Percentiles rank a stretch among this genome's conserved stretches.
phyloP scores from a whole-genome alignment of 2,329 filamentous ascomycete species.

The Ophiostoma montium region DNA sequence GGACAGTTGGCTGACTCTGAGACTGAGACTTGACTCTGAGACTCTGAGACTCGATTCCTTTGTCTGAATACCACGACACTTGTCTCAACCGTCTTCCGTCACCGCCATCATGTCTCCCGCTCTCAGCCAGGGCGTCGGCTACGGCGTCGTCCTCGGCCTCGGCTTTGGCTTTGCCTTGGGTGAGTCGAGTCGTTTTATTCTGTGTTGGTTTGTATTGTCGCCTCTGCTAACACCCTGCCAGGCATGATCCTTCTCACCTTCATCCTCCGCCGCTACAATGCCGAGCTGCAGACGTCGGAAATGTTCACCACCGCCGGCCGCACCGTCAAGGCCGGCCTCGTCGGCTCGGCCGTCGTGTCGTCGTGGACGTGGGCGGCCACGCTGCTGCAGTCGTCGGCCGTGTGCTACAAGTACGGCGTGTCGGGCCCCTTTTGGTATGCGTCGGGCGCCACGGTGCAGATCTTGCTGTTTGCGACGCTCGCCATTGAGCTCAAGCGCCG shows the following conservation, averaged over 20 bases:
- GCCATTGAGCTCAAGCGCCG: conserved; percentile 81
- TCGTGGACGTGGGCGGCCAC: conserved; percentile 92
- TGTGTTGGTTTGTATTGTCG: background rate
- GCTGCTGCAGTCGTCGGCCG: conserved; percentile 62
- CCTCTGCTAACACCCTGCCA: conserved; percentile 6
- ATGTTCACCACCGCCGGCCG: conserved; percentile 85
- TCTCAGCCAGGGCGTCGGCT: conserved; percentile 51
- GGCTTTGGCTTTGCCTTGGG: conserved; percentile 61
- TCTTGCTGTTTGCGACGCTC: conserved; percentile 77
- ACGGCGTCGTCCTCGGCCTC: conserved; percentile 63
- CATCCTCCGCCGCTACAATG: conserved; percentile 26
- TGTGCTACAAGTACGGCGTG: conserved; percentile 68
- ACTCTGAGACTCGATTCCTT: too few relatives aligned
- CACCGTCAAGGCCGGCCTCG: conserved; percentile 77
- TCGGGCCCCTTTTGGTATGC: conserved; percentile 48
- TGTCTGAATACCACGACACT: too few relatives aligned
- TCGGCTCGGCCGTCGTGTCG: conserved; percentile 79
- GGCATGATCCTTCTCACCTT: conserved; percentile 26
- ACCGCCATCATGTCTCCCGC: conserved; percentile 22
- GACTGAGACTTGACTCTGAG: background rate
- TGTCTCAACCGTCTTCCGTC: background rate
- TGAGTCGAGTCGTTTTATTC: conserved; percentile 1
- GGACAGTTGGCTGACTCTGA: too few relatives aligned
- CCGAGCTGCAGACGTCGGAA: conserved; percentile 74
- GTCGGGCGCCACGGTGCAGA: conserved; percentile 66